Evolutionary conservation across 2,329 filamentous ascomycete genomes (phyloP), one percentile per base, ranked within the genome.

Genomic region (Colletotrichum sp.): DNA sequence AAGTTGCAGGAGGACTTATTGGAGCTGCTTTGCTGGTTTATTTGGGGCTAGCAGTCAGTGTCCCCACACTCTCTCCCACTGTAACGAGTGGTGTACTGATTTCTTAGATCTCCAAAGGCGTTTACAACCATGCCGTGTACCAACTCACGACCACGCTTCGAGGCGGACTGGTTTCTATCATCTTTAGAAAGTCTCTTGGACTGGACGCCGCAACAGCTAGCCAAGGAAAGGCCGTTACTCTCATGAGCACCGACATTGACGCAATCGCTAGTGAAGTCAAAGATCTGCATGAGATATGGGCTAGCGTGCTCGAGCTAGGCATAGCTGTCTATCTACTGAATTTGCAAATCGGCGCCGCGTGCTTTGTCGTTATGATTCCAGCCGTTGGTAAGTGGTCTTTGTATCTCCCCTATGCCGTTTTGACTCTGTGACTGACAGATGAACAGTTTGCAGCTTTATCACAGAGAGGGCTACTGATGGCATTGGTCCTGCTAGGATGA

Each of bases 281-380:
- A 12, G 65, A 74, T 25, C 34, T 80, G 12, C 74, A 79, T 44
- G 79, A 80, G 39, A 69, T 69, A 27, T 79, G 78, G 78, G 77
- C 78, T 1, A 73, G 76, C n/a, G 28, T 72, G 4, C 68, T 80
- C 12, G 79, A 80, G 63, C 71, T 80, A 1, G 68, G 59, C 6
- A 12, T 80, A 2, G 79, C 76, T 12, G 59, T 80, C 12, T 66
- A 69, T 8, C 75, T 79, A 15, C 67, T 80, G 16, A 72, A 77
- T 13, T 63, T 60, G 27, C 75, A 79, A 68, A 77, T 80, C 8
- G 79, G 77, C 22, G 75, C 70, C 19, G 78, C 78, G 5, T 79
- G 71, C 32, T 70, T 78, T 28, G 74, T 80, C 84, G 79, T 9
- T 74, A 89, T 67, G 86, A 86, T 3, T 84, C 88, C 48, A 87